phyloP scores from a whole-genome alignment of 306 rosid species.

The Trifolium subterraneum region DNA sequence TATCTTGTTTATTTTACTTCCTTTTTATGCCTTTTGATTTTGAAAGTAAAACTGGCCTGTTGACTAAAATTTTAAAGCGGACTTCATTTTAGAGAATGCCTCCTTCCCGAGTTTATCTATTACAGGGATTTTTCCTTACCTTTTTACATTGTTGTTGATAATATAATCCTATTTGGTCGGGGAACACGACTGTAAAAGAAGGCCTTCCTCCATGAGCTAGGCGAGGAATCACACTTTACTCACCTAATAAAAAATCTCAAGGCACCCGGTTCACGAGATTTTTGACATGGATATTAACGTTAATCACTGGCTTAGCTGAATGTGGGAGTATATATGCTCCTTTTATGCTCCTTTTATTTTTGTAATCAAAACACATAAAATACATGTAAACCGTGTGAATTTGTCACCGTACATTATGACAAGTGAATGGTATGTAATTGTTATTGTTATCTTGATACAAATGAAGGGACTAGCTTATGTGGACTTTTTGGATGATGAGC shows the following conservation, averaged over 20 bases:
- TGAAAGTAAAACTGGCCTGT: background rate
- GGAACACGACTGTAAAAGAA: background rate
- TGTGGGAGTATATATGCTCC: background rate
- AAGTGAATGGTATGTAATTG: conserved; percentile 32
- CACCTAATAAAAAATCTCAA: conserved; percentile 12
- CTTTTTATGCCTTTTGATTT: conserved; percentile 14
- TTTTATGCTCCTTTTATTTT: background rate
- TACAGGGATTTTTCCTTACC: conserved; percentile 20
- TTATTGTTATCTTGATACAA: conserved; percentile 29
- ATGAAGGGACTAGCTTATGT: conserved; percentile 92
- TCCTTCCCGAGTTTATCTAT: conserved; percentile 12
- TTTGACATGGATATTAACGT: conserved; percentile 13
- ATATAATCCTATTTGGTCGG: conserved; percentile 9
- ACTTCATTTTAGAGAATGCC: conserved; percentile 11
- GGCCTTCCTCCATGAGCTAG: conserved; percentile 7
- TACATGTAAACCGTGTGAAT: background rate
- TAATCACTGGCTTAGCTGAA: conserved; percentile 10
- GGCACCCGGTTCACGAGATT: background rate
- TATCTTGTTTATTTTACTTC: conserved; percentile 2
- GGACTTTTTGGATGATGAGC: conserved; percentile 80
- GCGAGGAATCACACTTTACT: background rate
- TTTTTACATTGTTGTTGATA: background rate
- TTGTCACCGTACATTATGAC: background rate
- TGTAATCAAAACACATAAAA: background rate
- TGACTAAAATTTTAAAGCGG: conserved; percentile 21